phyloP scores from a whole-genome alignment of 1,284 basidiomycete genomes.

The Rhodotorula mucilaginosa region DNA sequence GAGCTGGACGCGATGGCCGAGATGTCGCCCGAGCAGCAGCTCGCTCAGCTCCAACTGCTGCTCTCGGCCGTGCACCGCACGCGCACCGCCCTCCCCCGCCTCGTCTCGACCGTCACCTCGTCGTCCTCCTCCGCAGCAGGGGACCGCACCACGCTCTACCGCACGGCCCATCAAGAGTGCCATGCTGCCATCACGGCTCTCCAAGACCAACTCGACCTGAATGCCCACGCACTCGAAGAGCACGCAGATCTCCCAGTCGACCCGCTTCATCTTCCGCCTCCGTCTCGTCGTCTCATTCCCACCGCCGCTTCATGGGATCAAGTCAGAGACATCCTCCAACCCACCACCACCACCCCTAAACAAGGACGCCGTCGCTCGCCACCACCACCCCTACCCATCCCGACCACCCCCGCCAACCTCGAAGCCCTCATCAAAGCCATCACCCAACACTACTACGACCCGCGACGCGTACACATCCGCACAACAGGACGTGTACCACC shows the following conservation, averaged over 20 bases:
- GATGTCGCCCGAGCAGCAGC: background rate
- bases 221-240: too few relatives aligned
- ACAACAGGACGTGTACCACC: background rate
- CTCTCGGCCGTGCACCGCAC: slow-evolving; percentile 10
- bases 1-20: too few relatives aligned
- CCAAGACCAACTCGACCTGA: slow-evolving; percentile 1
- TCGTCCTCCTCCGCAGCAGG: background rate
- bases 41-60: slow-evolving; percentile 1
- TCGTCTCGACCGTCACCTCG: slow-evolving; percentile 8
- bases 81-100: slow-evolving; percentile 16
- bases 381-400: slow-evolving; percentile 4
- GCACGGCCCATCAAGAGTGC: slow-evolving; percentile 11
- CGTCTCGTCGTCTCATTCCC: background rate
- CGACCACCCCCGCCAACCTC: background rate
- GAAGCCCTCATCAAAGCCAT: background rate
- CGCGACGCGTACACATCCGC: background rate
- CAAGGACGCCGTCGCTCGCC: background rate
- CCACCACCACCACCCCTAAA: background rate
- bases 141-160: slow-evolving; percentile 26
- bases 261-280: slow-evolving; percentile 14
- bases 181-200: background rate
- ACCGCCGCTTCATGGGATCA: background rate
- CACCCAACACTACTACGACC: background rate
- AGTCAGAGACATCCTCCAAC: slow-evolving; percentile 5
- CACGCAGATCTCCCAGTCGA: background rate